Conservation (phyloP, 2,329 filamentous ascomycete species). For the Xylaria hypoxylon region DNA sequence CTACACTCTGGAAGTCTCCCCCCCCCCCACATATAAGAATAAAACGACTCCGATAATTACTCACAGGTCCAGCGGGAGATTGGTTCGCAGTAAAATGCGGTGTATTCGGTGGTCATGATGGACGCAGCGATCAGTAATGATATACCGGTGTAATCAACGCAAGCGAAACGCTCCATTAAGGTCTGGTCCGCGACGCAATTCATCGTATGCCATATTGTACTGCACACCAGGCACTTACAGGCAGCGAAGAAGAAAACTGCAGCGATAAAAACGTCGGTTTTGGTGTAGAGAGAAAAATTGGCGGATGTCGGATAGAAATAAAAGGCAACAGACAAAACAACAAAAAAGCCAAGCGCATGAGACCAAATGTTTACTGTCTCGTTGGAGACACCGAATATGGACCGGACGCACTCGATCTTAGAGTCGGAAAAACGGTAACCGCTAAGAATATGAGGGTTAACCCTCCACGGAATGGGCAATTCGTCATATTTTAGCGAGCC, state of each 20-base stretch:
- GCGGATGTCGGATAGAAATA: conserved; percentile 93
- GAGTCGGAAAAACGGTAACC: conserved; percentile 96
- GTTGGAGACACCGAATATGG: conserved; percentile 87
- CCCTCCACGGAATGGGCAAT: conserved; percentile 89
- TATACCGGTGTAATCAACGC: conserved; percentile 98
- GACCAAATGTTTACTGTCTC: conserved; percentile 99
- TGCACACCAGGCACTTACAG: conserved; percentile 94
- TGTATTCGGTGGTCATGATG: conserved; percentile 98
- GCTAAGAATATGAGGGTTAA: conserved; percentile 91
- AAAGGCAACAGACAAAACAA: conserved; percentile 89
- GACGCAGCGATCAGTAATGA: conserved; percentile 93
- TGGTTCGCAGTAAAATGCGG: conserved; percentile 98
- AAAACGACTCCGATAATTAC: background rate
- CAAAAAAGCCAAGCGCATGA: conserved; percentile 86
- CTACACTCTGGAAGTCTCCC: background rate
- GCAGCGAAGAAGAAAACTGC: conserved; percentile 97
- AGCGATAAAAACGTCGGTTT: conserved; percentile 89
- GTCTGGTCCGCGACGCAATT: conserved; percentile 92
- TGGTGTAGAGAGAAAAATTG: conserved; percentile 88
- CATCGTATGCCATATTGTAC: conserved; percentile 98
- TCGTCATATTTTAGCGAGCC: conserved; percentile 91
- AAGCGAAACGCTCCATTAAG: conserved; percentile 93
- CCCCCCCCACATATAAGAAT: no score
- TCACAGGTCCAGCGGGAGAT: conserved; percentile 78
- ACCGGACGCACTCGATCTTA: conserved; percentile 87